Conservation (phyloP, 2,329 filamentous ascomycete species). For the Juglanconis juglandina region DNA sequence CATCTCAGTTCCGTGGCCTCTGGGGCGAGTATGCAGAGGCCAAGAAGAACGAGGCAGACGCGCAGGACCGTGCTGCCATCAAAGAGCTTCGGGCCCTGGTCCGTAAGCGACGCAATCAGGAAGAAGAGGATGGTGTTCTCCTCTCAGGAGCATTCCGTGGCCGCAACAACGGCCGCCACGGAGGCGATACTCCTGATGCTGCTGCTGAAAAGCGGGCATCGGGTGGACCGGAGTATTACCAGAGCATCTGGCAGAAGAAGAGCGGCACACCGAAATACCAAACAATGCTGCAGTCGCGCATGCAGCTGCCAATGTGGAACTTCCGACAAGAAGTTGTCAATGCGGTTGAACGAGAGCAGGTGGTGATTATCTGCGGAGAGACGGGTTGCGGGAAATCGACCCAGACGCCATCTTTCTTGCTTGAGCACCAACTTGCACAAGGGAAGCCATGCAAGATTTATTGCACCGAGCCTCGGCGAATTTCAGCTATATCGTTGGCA, state of each 20-base stretch:
- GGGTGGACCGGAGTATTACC: conserved; percentile 46
- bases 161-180: conserved; percentile 45
- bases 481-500: conserved; percentile 92
- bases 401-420: conserved; percentile 88
- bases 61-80: conserved; percentile 65
- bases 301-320: conserved; percentile 83
- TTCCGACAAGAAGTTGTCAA: conserved; percentile 76
- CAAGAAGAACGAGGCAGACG: conserved; percentile 68
- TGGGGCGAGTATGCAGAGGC: conserved; percentile 74
- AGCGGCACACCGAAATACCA: conserved; percentile 61
- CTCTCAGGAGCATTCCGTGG: conserved; percentile 72
- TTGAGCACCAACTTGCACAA: conserved; percentile 80
- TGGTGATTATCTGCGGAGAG: conserved; percentile 92
- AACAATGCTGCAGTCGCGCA: conserved; percentile 73
- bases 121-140: conserved; percentile 71
- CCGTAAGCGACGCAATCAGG: conserved; percentile 64
- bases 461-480: conserved; percentile 90
- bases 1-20: conserved; percentile 77
- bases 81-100: conserved; percentile 67
- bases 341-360: conserved; percentile 74
- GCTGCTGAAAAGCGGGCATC: conserved; percentile 40
- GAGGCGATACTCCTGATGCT: conserved; percentile 48
- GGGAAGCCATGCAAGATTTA: conserved; percentile 87
- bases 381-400: conserved; percentile 98
- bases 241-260: conserved; percentile 59